Base-by-base conservation (phyloP, 2,329 filamentous ascomycete species). In the Cadophora malorum region DNA sequence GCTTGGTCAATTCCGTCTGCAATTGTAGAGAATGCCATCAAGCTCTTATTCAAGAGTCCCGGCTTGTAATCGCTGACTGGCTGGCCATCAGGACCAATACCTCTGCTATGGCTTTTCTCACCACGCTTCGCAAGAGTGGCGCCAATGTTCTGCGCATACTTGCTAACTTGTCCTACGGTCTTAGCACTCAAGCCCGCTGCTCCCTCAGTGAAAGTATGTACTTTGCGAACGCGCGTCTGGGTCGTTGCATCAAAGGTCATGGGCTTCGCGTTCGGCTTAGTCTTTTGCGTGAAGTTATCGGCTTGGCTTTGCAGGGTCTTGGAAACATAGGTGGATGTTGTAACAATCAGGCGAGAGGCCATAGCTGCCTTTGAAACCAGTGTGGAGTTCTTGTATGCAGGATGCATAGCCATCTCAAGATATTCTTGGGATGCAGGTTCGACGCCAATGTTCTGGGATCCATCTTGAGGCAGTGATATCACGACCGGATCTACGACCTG, bases 1-100 rank as follows among this genome's bases (percentile, higher is more conserved):
- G 93, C 91, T 73, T 97, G 91, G 73, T 97, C 94, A 67, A 98
- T 91, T 47, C 96, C 96, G 76, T 99, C 96, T 28, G 94, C 92
- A 55, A 99, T 88, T 0, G 96, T 99, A 49, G 91, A 93, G 79
- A 98, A 98, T 0, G 96, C 96, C 83, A 99, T 98, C 82, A 99
- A 83, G 70, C 90, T 94, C 84, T 97, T 97, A 82, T 99, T 99
- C 72, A 99, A 81, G 35, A 99, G 82, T 5, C 96, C 95, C 0
- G 96, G 95, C 80, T 97, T 97, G 81, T 96, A 96, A 21, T 82
- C 80, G 21, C 82, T 78, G 49, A 83, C 79, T 3, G 73, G 71
- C 33, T 89, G 88, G 45, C 92, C 92, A 69, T 94, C 88, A 68
- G 89, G 87, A 68, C 92, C 92, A 67, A 85, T 86, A 0, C 90